Conservation (phyloP, 805 yeast genomes). For the Barnettozyma sucrosica region DNA sequence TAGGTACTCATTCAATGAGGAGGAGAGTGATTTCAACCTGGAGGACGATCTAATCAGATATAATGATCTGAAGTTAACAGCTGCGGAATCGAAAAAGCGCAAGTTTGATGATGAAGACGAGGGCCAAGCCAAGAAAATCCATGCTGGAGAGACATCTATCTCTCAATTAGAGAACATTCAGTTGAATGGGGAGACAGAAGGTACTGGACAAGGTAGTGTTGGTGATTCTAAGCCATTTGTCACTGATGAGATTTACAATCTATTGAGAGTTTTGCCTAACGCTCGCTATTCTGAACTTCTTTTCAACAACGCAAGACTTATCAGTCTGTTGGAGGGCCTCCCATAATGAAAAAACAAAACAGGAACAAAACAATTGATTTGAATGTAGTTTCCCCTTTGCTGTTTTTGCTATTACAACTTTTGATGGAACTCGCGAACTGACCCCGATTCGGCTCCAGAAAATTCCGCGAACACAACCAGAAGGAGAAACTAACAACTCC, state of each 20-base stretch:
- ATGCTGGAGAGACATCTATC: background rate
- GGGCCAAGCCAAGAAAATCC: conserved; percentile 1
- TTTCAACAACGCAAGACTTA: conserved; percentile 49
- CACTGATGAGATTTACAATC: conserved; percentile 40
- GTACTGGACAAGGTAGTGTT: conserved; percentile 2
- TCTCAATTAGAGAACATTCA: background rate
- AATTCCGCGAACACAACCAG: background rate
- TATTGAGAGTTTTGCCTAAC: conserved; percentile 51
- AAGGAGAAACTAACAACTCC: background rate
- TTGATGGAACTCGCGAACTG: too few relatives aligned
- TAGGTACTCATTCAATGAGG: conserved; percentile 30
- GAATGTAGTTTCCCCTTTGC: background rate
- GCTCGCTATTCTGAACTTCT: conserved; percentile 47
- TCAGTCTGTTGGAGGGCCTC: conserved; percentile 13
- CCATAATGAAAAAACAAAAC: background rate
- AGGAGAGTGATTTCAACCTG: conserved; percentile 9
- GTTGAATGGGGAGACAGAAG: conserved; percentile 3
- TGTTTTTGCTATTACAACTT: too few relatives aligned
- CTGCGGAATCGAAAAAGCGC: conserved; percentile 9
- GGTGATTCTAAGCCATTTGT: conserved; percentile 18
- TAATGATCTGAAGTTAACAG: conserved; percentile 24
- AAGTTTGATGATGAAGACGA: conserved; percentile 18
- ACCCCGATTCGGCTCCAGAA: conserved; percentile 1
- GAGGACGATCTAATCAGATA: conserved; percentile 23
- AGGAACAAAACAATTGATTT: background rate